Conservation (phyloP, 2,329 filamentous ascomycete species). For the Hansfordia pulvinata region DNA sequence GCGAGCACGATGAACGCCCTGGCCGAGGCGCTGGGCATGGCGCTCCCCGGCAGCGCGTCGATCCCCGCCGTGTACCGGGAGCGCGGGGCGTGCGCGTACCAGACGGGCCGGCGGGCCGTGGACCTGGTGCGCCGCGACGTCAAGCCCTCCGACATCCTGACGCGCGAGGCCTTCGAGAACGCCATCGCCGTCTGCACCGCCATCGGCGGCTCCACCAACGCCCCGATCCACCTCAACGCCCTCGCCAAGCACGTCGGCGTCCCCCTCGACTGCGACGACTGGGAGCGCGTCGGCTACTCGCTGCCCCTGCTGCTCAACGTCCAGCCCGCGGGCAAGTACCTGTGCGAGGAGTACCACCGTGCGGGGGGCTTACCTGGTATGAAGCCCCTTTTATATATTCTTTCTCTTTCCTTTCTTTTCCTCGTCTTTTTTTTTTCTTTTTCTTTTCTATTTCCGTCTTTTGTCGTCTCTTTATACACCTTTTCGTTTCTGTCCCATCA, state of each 20-base stretch:
- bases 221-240: constrained; percentile 40
- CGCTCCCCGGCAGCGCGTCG: constrained; percentile 32
- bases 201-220: constrained; percentile 42
- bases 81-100: constrained; percentile 30
- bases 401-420: too few species aligned
- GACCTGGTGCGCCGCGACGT: constrained; percentile 33
- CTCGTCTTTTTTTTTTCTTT: too few species aligned
- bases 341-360: constrained; percentile 39
- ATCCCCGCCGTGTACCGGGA: constrained; percentile 37
- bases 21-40: constrained; percentile 37
- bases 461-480: too few species aligned
- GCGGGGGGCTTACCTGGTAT: constrained; percentile 38
- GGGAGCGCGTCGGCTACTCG: constrained; percentile 33
- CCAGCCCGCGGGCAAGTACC: constrained; percentile 36
- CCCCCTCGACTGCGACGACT: constrained; percentile 34
- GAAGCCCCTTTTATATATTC: too few species aligned
- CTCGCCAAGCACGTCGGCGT: constrained; percentile 40
- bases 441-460: too few species aligned
- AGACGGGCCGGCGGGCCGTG: constrained; percentile 32
- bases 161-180: constrained; percentile 39
- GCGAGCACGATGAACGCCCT: constrained; percentile 38
- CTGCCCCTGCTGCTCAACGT: constrained; percentile 39
- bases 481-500: too few species aligned
- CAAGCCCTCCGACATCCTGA: constrained; percentile 40
- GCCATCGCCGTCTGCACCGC: constrained; percentile 39